These are phyloP conservation scores for Marasmius oreades DNA, from an alignment of 1,284 basidiomycete species.

Conservation along the genomic window DNA sequence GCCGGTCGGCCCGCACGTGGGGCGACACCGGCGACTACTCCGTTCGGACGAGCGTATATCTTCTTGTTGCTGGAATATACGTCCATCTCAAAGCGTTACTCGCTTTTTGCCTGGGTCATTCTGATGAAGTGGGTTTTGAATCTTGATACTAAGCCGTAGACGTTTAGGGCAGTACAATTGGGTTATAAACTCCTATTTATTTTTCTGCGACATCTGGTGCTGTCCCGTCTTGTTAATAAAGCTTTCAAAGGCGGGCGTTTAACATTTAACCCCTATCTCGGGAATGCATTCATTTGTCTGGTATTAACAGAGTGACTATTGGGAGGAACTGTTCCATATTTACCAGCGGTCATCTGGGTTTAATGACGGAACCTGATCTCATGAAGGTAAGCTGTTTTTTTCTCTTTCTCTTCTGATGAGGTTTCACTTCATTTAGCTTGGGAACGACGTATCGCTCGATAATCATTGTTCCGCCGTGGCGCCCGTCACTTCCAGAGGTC, in stretches of 20 bases:
- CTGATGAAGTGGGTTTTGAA: constrained; percentile 36
- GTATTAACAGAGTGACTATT: constrained; percentile 36
- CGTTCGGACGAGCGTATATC: constrained; percentile 41
- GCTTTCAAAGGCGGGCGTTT: constrained; percentile 37
- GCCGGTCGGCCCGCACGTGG: constrained; percentile 8
- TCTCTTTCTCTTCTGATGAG: background rate
- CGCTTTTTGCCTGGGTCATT: constrained; percentile 36
- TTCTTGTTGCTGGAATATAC: constrained; percentile 32
- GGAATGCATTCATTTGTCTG: constrained; percentile 40
- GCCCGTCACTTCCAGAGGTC: constrained; percentile 42
- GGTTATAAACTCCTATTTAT: constrained; percentile 42
- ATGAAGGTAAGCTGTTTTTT: constrained; percentile 27
- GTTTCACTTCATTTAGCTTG: constrained; percentile 26
- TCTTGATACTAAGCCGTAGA: constrained; percentile 33
- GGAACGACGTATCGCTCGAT: constrained; percentile 36
- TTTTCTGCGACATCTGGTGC: constrained; percentile 38
- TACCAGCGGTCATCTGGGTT: constrained; percentile 34
- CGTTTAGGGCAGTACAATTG: constrained; percentile 35
- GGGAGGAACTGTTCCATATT: constrained; percentile 36
- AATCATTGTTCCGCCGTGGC: constrained; percentile 44
- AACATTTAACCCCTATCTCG: constrained; percentile 29
- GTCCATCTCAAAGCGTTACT: constrained; percentile 32
- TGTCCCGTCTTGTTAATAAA: constrained; percentile 31
- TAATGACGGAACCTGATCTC: constrained; percentile 44
- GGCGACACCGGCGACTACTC: constrained; percentile 14